Conservation (phyloP, 2,329 filamentous ascomycete species). For the Aureobasidium uvarum region DNA sequence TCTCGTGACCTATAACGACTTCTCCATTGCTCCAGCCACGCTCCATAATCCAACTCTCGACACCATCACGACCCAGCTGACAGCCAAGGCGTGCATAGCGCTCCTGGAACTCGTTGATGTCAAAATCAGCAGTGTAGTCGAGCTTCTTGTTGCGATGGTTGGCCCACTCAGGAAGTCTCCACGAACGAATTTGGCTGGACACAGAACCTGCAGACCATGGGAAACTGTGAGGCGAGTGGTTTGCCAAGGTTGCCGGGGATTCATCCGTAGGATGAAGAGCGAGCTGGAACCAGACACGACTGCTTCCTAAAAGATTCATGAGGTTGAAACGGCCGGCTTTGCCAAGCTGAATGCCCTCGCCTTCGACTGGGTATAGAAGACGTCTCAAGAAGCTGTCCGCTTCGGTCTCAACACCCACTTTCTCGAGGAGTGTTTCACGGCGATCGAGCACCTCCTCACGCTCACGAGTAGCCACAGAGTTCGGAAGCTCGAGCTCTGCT, state of each 20-base stretch:
- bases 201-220: constrained; percentile 92
- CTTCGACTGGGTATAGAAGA: constrained; percentile 73
- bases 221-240: constrained; percentile 68
- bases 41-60: constrained; percentile 91
- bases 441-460: constrained; percentile 77
- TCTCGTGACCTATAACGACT: constrained; percentile 83
- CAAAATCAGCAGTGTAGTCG: constrained; percentile 96
- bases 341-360: constrained; percentile 77
- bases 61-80: constrained; percentile 83
- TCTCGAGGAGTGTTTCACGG: constrained; percentile 80
- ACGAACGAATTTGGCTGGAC: constrained; percentile 87
- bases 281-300: constrained; percentile 93
- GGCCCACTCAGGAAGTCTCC: constrained; percentile 94
- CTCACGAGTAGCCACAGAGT: constrained; percentile 65
- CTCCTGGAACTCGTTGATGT: constrained; percentile 84
- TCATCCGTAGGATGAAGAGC: constrained; percentile 90
- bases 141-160: constrained; percentile 87
- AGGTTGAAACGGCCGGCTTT: constrained; percentile 77
- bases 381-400: constrained; percentile 78
- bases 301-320: constrained; percentile 69
- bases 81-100: constrained; percentile 83
- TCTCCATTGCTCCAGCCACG: constrained; percentile 98
- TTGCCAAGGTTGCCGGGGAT: constrained; percentile 69
- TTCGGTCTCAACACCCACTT: constrained; percentile 77
- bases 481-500: constrained; percentile 73